Evolutionary conservation across 192 early-diverging fungal genomes (phyloP).

Genomic region (Coemansia sp.): DNA sequence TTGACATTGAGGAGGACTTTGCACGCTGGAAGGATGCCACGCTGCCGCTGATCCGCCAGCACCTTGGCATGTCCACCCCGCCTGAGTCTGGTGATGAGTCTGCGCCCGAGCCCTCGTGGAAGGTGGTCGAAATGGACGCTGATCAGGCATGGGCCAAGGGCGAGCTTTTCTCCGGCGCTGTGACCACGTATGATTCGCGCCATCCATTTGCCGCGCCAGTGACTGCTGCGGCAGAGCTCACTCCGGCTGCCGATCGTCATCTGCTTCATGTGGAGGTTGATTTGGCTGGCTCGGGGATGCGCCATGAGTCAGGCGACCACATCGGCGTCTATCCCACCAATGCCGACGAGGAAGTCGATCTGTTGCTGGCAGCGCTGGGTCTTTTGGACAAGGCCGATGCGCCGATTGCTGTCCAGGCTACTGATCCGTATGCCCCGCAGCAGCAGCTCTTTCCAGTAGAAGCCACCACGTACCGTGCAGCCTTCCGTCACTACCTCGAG

Average conservation of each 20-base stretch:
- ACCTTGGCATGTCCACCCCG: conserved; percentile 58
- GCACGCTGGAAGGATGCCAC: conserved; percentile 89
- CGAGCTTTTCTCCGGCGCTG: conserved; percentile 26
- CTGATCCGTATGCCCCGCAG: conserved; percentile 74
- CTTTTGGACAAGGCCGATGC: conserved; percentile 67
- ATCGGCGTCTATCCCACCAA: conserved; percentile 90
- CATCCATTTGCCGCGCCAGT: conserved; percentile 81
- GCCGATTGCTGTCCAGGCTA: conserved; percentile 67
- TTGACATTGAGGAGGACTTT: conserved; percentile 94
- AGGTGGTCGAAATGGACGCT: conserved; percentile 56
- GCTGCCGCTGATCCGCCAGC: conserved; percentile 72
- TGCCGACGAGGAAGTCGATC: conserved; percentile 70
- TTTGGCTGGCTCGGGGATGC: conserved; percentile 73
- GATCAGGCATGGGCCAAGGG: conserved; percentile 42
- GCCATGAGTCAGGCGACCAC: conserved; percentile 93
- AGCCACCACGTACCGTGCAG: conserved; percentile 78
- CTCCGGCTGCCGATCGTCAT: conserved; percentile 67
- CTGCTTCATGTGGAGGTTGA: conserved; percentile 96
- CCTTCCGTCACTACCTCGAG: conserved; percentile 90
- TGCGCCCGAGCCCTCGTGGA: conserved; percentile 55
- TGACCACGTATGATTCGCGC: conserved; percentile 74
- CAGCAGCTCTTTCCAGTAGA: conserved; percentile 85
- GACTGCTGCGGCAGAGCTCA: conserved; percentile 63
- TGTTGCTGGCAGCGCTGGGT: conserved; percentile 62
- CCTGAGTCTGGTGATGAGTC: conserved; percentile 32